phyloP scores from a whole-genome alignment of 1,284 basidiomycete species.

The Cryptococcus sp. region DNA sequence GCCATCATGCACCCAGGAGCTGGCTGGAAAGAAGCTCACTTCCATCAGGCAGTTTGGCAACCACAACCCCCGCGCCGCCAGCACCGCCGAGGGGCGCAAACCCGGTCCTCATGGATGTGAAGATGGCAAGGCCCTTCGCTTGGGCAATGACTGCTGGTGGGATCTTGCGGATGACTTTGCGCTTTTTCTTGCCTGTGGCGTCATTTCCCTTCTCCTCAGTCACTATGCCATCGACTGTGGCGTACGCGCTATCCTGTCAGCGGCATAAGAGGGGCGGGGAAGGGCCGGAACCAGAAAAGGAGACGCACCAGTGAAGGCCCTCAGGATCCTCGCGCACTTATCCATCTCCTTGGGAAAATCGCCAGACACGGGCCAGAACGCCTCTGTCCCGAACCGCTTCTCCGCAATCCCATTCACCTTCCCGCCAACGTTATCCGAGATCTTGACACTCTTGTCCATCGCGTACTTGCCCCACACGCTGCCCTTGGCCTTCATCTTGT shows the following conservation, averaged over 20 bases:
- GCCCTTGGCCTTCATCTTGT: constrained; percentile 32
- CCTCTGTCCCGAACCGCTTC: constrained; percentile 51
- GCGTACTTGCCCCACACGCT: constrained; percentile 41
- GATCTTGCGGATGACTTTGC: constrained; percentile 54
- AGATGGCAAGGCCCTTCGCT: constrained; percentile 53
- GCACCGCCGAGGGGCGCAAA: constrained; percentile 56
- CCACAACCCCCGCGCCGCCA: constrained; percentile 53
- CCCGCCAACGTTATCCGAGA: constrained; percentile 44
- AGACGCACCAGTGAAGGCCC: constrained; percentile 50
- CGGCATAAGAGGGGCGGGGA: no score
- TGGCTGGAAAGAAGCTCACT: constrained; percentile 34
- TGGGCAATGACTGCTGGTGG: constrained; percentile 53
- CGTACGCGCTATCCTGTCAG: no score
- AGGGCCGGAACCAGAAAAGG: no score
- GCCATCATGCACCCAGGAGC: not conserved
- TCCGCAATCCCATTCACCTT: constrained; percentile 45
- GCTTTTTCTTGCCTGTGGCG: constrained; percentile 36
- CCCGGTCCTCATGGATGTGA: constrained; percentile 53
- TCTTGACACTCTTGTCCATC: constrained; percentile 36
- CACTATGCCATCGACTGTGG: constrained; percentile 42
- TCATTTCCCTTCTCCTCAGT: constrained; percentile 32
- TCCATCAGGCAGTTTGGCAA: constrained; percentile 51
- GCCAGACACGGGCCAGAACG: constrained; percentile 55
- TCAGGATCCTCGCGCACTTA: constrained; percentile 55
- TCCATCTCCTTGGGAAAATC: constrained; percentile 55